A percentile compares a stretch with the other conserved stretches of the same genome.
Evolutionary conservation across 1,284 basidiomycete species (phyloP).

Genomic region (Cystobasidiaceae sp.): DNA sequence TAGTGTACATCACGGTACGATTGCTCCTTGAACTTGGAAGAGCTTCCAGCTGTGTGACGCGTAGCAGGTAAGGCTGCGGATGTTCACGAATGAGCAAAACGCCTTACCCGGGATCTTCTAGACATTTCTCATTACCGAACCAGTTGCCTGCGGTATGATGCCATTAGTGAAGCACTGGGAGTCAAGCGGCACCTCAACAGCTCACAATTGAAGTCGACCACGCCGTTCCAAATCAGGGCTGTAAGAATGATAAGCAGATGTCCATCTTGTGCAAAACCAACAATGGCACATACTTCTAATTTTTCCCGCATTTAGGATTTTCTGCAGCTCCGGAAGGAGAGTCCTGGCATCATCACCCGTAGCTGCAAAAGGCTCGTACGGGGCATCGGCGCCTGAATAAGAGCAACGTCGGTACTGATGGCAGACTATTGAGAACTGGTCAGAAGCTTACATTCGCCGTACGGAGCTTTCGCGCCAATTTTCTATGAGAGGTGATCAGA

Average conservation of each 20-base stretch:
- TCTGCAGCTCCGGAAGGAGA: background rate
- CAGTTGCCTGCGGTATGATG: background rate
- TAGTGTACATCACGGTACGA: slow-evolving; percentile 6
- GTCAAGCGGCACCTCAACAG: background rate
- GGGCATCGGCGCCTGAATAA: too few relatives aligned
- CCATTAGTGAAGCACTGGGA: background rate
- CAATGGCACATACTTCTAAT: background rate
- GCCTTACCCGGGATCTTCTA: slow-evolving; percentile 1
- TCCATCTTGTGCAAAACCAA: background rate
- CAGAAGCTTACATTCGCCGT: background rate
- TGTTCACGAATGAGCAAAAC: background rate
- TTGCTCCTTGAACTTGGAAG: background rate
- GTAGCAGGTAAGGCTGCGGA: background rate
- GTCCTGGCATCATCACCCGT: slow-evolving; percentile 12
- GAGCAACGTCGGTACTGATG: too few relatives aligned
- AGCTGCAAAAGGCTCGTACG: background rate
- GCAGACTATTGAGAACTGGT: background rate
- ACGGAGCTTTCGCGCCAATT: background rate
- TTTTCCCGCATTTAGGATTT: slow-evolving; percentile 6
- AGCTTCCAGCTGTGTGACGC: background rate
- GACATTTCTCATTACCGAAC: slow-evolving; percentile 14
- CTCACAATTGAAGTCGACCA: slow-evolving; percentile 6
- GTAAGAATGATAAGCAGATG: background rate
- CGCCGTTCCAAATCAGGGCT: slow-evolving; percentile 8
- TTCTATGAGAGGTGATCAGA: background rate